Evolutionary conservation across 169 alveolate genomes (phyloP).

Genomic region (Theileria orientalis): DNA sequence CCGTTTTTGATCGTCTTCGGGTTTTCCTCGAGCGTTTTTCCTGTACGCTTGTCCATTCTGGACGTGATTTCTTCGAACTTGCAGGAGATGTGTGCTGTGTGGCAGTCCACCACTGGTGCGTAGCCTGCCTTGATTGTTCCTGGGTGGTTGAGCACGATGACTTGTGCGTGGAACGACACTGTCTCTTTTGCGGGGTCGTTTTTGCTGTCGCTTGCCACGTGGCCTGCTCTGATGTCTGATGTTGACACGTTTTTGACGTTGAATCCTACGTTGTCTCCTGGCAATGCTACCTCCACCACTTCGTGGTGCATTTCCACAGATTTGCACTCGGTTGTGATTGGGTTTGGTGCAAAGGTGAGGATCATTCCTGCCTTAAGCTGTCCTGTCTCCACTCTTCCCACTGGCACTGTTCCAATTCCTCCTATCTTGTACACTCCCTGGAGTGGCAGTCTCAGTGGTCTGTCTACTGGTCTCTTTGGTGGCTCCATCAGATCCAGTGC

Average conservation of each 20-base stretch:
- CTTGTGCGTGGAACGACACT: conserved; percentile 91
- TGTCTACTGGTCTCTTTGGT: conserved; percentile 96
- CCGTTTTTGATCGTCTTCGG: conserved; percentile 95
- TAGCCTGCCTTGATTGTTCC: conserved; percentile 96
- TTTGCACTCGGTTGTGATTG: conserved; percentile 94
- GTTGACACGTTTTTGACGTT: conserved; percentile 94
- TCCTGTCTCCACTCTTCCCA: conserved; percentile 99
- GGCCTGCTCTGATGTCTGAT: conserved; percentile 94
- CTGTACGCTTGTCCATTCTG: conserved; percentile 95
- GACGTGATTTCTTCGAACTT: conserved; percentile 90
- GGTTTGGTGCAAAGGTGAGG: conserved; percentile 92
- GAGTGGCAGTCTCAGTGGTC: conserved; percentile 96
- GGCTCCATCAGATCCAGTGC: conserved; percentile 95
- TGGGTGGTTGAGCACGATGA: conserved; percentile 95
- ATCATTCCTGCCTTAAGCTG: conserved; percentile 84
- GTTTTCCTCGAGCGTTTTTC: conserved; percentile 92
- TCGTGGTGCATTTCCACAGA: conserved; percentile 99
- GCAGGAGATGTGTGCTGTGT: conserved; percentile 97
- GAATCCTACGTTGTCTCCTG: conserved; percentile 99
- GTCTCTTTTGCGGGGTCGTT: conserved; percentile 97
- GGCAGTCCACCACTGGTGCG: conserved; percentile 97
- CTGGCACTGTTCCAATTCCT: conserved; percentile 99
- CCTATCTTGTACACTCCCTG: conserved; percentile 98
- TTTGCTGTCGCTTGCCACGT: conserved; percentile 94
- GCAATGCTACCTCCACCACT: conserved; percentile 93